Percentiles rank a stretch among this genome's conserved stretches.
Conservation (phyloP, 805 yeast species). For the Metschnikowia continentalis region DNA sequence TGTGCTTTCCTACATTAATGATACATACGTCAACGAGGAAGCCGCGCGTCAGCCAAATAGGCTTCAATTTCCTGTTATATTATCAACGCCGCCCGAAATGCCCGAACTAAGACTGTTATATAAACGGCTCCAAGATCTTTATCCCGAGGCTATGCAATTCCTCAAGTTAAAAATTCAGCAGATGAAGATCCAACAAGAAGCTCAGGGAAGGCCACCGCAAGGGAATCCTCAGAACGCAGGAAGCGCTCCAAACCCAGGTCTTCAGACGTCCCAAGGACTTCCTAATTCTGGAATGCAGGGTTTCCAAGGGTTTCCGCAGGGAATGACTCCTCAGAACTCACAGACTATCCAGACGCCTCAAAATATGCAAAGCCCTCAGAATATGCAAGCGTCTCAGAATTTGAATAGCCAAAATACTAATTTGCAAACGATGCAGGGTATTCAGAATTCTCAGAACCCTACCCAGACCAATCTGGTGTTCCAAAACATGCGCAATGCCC, state of each 20-base stretch:
- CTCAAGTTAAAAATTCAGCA: constrained; percentile 35
- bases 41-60: constrained; percentile 22
- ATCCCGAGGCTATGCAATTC: constrained; percentile 50
- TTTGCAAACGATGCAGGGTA: constrained; percentile 7
- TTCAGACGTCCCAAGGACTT: constrained; percentile 3
- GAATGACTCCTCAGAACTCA: constrained; percentile 1
- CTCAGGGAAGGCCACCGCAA: constrained; percentile 8
- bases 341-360: constrained; percentile 13
- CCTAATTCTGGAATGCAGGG: neutral
- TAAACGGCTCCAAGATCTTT: constrained; percentile 43
- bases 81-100: constrained; percentile 52
- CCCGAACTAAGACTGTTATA: constrained; percentile 50
- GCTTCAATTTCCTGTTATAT: constrained; percentile 43
- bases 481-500: constrained; percentile 2
- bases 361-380: constrained; percentile 3
- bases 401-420: neutral
- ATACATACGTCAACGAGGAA: constrained; percentile 32
- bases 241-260: neutral
- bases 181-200: constrained; percentile 28
- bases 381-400: neutral
- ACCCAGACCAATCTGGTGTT: neutral
- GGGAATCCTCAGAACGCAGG: constrained; percentile 6
- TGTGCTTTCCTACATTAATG: constrained; percentile 37
- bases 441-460: constrained; percentile 4
- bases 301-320: constrained; percentile 1